Evolutionary conservation across 179 eudicot genomes (phyloP).

Genomic region (Spergularia azorica): DNA sequence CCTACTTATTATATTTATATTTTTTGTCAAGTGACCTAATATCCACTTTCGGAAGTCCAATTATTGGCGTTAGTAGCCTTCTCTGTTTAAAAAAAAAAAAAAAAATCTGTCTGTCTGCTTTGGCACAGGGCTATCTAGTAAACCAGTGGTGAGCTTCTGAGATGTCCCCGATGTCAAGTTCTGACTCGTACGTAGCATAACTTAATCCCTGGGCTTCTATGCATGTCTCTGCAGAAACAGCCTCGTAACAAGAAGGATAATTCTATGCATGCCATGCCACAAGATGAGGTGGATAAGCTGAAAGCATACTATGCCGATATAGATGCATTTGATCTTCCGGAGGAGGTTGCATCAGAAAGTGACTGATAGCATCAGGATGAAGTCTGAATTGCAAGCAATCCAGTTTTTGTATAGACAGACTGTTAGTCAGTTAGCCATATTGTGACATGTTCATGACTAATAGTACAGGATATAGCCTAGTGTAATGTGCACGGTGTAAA

Average conservation of each 20-base stretch:
- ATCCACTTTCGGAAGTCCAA: not conserved
- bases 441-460: slow-evolving; percentile 1
- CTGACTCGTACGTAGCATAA: not conserved
- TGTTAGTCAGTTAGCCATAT: slow-evolving; percentile 3
- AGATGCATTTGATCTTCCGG: slow-evolving; percentile 46
- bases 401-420: slow-evolving; percentile 22
- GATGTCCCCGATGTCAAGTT: not conserved
- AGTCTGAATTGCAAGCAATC: not conserved
- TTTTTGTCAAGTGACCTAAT: not conserved
- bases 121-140: not conserved
- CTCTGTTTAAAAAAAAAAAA: too few relatives aligned
- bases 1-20: too few relatives aligned
- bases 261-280: slow-evolving; percentile 31
- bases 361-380: slow-evolving; percentile 12
- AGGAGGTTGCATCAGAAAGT: slow-evolving; percentile 35
- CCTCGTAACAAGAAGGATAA: slow-evolving; percentile 20
- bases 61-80: not conserved
- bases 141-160: not conserved
- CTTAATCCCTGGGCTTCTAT: not conserved
- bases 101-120: not conserved
- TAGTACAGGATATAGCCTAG: not conserved
- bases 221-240: slow-evolving; percentile 35
- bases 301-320: slow-evolving; percentile 45
- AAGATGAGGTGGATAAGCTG: slow-evolving; percentile 44
- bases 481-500: slow-evolving; percentile 2